These are phyloP conservation scores for Boletellus emodensis DNA, from an alignment of 768 basidiomycete genomes.

Conservation along the genomic window DNA sequence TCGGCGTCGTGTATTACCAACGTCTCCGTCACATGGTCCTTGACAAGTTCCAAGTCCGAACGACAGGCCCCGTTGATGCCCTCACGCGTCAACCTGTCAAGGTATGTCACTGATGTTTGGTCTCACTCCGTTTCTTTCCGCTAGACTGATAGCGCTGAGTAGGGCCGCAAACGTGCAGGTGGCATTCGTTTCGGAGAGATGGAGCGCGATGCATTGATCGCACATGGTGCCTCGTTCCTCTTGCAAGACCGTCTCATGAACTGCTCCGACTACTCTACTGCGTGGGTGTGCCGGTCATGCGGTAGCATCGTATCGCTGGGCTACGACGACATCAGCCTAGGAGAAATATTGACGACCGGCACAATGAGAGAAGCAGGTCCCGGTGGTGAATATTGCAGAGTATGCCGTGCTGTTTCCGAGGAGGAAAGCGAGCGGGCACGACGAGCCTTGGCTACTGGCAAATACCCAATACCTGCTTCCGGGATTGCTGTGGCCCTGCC, in stretches of 20 bases:
- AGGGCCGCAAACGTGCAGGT: constrained; percentile 97
- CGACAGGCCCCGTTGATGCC: constrained; percentile 95
- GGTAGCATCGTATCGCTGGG: constrained; percentile 95
- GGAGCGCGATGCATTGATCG: constrained; percentile 98
- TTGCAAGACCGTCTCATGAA: constrained; percentile 99
- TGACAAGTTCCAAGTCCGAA: constrained; percentile 99
- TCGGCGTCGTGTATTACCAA: constrained; percentile 98
- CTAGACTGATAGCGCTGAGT: constrained; percentile 8
- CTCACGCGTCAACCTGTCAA: constrained; percentile 97
- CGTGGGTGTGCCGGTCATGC: constrained; percentile 97
- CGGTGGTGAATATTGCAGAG: constrained; percentile 90
- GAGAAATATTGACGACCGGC: constrained; percentile 52
- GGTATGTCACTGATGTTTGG: constrained; percentile 41
- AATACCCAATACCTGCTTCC: constrained; percentile 39
- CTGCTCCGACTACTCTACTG: constrained; percentile 98
- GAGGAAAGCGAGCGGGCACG: constrained; percentile 60
- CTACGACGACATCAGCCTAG: constrained; percentile 82
- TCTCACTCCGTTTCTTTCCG: neutral
- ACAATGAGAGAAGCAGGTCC: constrained; percentile 61
- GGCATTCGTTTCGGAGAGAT: constrained; percentile 99
- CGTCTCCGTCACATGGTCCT: constrained; percentile 98
- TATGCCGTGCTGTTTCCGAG: constrained; percentile 76
- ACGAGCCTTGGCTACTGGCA: constrained; percentile 54
- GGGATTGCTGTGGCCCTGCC: constrained; percentile 66
- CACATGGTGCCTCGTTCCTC: constrained; percentile 97